These are phyloP conservation scores for Keithomyces neogunnii DNA, from an alignment of 2,329 filamentous ascomycete species.

Conservation along the genomic window DNA sequence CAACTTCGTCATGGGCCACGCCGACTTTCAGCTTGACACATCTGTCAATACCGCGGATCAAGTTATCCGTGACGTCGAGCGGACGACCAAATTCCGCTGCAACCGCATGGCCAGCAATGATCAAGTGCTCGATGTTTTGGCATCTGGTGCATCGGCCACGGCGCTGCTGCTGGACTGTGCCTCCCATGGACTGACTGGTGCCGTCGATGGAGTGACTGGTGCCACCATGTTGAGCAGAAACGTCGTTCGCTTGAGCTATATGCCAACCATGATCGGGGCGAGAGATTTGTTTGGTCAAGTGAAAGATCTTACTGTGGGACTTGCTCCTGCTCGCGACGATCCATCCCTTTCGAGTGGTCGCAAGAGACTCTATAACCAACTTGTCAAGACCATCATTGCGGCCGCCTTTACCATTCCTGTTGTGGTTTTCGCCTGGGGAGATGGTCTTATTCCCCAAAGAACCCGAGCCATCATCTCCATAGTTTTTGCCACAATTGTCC, in stretches of 20 bases:
- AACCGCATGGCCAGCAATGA: slow-evolving; percentile 16
- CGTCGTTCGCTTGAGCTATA: slow-evolving; percentile 23
- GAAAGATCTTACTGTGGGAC: slow-evolving; percentile 11
- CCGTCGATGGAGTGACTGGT: slow-evolving; percentile 17
- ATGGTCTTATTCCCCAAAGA: slow-evolving; percentile 12
- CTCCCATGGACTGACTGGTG: slow-evolving; percentile 1
- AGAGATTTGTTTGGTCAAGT: slow-evolving; percentile 18
- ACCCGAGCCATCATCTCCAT: slow-evolving; percentile 25
- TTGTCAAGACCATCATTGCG: slow-evolving; percentile 21
- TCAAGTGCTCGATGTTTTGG: slow-evolving; percentile 21
- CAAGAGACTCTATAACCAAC: slow-evolving; percentile 21
- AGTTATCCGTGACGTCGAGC: slow-evolving; percentile 17
- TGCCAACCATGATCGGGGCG: slow-evolving; percentile 24
- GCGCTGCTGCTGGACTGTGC: slow-evolving; percentile 5
- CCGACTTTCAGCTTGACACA: slow-evolving; percentile 22
- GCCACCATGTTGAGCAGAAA: slow-evolving; percentile 19
- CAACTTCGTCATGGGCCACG: slow-evolving; percentile 30
- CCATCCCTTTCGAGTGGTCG: slow-evolving; percentile 20
- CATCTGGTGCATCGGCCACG: slow-evolving; percentile 12
- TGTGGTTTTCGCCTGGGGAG: slow-evolving; percentile 22
- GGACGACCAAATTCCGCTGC: slow-evolving; percentile 22
- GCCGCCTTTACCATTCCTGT: slow-evolving; percentile 25
- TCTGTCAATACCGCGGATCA: slow-evolving; percentile 16
- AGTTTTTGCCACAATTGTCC: slow-evolving; percentile 40
- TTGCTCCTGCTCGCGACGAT: slow-evolving; percentile 24